These are phyloP conservation scores for Orbilia blumenaviensis DNA, from an alignment of 2,329 filamentous ascomycete genomes.

Conservation along the genomic window DNA sequence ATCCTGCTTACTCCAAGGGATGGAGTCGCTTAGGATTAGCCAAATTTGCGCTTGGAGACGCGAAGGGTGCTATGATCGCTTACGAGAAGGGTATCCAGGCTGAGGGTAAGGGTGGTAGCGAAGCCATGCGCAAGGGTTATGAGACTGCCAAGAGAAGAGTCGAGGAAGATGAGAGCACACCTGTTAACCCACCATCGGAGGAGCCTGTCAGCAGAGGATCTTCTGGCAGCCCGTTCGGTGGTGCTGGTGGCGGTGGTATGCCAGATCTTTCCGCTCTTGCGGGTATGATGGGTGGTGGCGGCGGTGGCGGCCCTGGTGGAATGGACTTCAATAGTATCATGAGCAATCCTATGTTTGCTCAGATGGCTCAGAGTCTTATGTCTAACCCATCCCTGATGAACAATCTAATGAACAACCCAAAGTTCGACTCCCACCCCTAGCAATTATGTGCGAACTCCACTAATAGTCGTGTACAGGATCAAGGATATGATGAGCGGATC, in stretches of 20 bases:
- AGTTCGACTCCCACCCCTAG: slow-evolving; percentile 17
- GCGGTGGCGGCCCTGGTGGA: slow-evolving; percentile 72
- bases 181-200: slow-evolving; percentile 64
- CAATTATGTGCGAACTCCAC: background rate
- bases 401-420: slow-evolving; percentile 93
- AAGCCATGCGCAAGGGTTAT: slow-evolving; percentile 96
- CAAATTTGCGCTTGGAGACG: slow-evolving; percentile 88
- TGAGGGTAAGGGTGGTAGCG: slow-evolving; percentile 91
- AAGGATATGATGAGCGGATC: slow-evolving; percentile 81
- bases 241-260: slow-evolving; percentile 68
- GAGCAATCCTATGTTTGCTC: slow-evolving; percentile 98
- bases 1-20: slow-evolving; percentile 95
- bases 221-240: slow-evolving; percentile 57
- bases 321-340: slow-evolving; percentile 90
- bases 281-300: slow-evolving; percentile 75
- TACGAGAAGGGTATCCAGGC: slow-evolving; percentile 92
- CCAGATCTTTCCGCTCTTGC: slow-evolving; percentile 77
- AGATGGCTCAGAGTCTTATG: slow-evolving; percentile 97
- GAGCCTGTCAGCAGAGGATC: slow-evolving; percentile 65
- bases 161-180: slow-evolving; percentile 75
- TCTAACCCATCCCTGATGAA: slow-evolving; percentile 91
- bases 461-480: slow-evolving; percentile 63
- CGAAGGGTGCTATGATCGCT: slow-evolving; percentile 90
- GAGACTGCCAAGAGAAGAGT: slow-evolving; percentile 91
- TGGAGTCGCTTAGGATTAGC: slow-evolving; percentile 94